Evolutionary conservation across 1,284 basidiomycete species (phyloP).

Genomic region (Sporisorium exsertum): DNA sequence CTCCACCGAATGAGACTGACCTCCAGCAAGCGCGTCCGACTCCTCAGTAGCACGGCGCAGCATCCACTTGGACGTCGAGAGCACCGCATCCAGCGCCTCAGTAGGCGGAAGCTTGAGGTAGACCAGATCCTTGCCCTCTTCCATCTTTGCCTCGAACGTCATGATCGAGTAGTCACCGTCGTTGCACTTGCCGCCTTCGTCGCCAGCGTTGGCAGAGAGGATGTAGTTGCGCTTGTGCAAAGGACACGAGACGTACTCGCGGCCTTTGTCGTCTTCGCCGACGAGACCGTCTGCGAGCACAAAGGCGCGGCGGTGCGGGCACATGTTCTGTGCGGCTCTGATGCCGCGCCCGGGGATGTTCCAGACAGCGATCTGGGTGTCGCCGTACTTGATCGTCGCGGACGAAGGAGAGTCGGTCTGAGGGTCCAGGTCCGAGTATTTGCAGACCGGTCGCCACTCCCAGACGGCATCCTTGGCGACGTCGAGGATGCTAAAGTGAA

Average conservation of each 20-base stretch:
- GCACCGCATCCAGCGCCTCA: slow-evolving; percentile 76
- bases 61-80: slow-evolving; percentile 79
- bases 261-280: slow-evolving; percentile 66
- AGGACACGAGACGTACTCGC: slow-evolving; percentile 72
- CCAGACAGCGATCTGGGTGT: slow-evolving; percentile 79
- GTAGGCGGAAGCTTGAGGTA: slow-evolving; percentile 75
- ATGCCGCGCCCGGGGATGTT: slow-evolving; percentile 75
- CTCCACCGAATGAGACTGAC: slow-evolving; percentile 44
- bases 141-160: slow-evolving; percentile 76
- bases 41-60: slow-evolving; percentile 61
- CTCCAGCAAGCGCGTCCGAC: slow-evolving; percentile 51
- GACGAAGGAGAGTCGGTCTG: slow-evolving; percentile 73
- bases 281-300: slow-evolving; percentile 77
- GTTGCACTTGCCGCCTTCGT: slow-evolving; percentile 76
- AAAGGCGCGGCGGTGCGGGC: slow-evolving; percentile 78
- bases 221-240: slow-evolving; percentile 80
- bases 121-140: slow-evolving; percentile 71
- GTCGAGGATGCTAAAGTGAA: slow-evolving; percentile 72
- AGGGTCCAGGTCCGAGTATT: slow-evolving; percentile 73
- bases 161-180: slow-evolving; percentile 77
- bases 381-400: slow-evolving; percentile 78
- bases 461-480: slow-evolving; percentile 74
- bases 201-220: slow-evolving; percentile 69
- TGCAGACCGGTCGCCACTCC: slow-evolving; percentile 76
- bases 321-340: slow-evolving; percentile 79